Base-by-base conservation (phyloP, 768 basidiomycete species). In the Lentinula raphanica region DNA sequence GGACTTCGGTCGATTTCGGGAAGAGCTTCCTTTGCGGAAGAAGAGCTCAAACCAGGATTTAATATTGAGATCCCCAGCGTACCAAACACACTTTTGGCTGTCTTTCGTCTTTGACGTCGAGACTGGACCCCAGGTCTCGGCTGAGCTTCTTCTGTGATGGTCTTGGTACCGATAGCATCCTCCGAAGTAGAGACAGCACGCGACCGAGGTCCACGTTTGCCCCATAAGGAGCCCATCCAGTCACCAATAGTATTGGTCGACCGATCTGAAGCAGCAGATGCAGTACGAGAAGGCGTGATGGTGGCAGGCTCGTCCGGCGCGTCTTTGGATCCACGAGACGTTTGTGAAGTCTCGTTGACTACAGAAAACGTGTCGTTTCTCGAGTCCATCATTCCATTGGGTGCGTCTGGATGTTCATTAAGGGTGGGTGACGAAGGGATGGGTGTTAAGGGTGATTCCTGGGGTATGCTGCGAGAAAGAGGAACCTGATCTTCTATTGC, bases 151-250 rank as follows among this genome's bases (percentile, higher is more conserved):
- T 39, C 44, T 13, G 55, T 23, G 35, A 39, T 25, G 5, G 55
- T 17, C 8, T 28, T 31, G 35, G 28, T 35, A 35, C 42, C 31
- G 21, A 35, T 13, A 29, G 38, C 7, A 42, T 13, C 40, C n/a
- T 35, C 54, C 7, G 59, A 55, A 49, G 21, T 32, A 57, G 56
- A 27, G 28, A 70, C 68, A 17, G 69, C 55, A 46, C 70, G 56
- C 38, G 44, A 27, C 1, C 32, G 35, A 12, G 46, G 56, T 15
- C 32, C 42, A 9, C 81, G 77, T 66, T 85, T 85, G 17, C 72
- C 75, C 78, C 88, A 86, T 85, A 83, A 88, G 0, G 81, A 83
- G 0, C 89, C 88, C 78, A 91, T 82, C 90, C 90, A 92, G 49
- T 87, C 85, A 19, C 86, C 83, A 48, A 89, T 64, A 29, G 36